Conservation (phyloP, 2,329 filamentous ascomycete species). For the Cordyceps militaris region DNA sequence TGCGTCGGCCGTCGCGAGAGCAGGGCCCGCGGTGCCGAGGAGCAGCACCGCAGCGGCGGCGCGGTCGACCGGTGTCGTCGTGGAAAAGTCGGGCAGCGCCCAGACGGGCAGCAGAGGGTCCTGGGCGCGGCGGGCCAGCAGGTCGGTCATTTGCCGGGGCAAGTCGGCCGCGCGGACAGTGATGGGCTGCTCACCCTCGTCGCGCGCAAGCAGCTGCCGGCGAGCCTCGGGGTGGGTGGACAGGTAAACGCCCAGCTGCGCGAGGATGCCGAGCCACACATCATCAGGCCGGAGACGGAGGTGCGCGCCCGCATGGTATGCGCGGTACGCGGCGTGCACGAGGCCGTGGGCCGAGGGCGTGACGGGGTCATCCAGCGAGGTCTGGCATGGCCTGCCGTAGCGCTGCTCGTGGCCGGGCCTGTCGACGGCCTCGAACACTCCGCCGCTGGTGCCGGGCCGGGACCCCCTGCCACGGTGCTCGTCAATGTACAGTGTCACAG, state of each 20-base stretch:
- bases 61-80: constrained; percentile 36
- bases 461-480: too few relatives aligned
- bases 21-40: constrained; percentile 41
- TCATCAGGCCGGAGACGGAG: constrained; percentile 42
- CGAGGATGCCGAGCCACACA: constrained; percentile 42
- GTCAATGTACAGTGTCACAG: not conserved
- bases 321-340: constrained; percentile 25
- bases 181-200: not conserved
- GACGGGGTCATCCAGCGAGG: not conserved
- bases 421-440: not conserved
- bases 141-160: constrained; percentile 15
- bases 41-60: constrained; percentile 36
- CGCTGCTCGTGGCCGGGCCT: too few relatives aligned
- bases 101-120: constrained; percentile 30
- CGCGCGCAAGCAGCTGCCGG: not conserved
- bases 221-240: constrained; percentile 30
- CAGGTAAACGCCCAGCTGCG: constrained; percentile 37
- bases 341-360: constrained; percentile 28
- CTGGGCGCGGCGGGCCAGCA: not conserved
- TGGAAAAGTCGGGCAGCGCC: constrained; percentile 44
- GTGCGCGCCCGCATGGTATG: constrained; percentile 35
- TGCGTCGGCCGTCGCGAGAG: not conserved
- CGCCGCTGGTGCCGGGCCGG: too few relatives aligned
- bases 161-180: constrained; percentile 13
- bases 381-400: not conserved